Base-by-base conservation (phyloP, 2,329 filamentous ascomycete genomes). In the Fusarium buxicola region DNA sequence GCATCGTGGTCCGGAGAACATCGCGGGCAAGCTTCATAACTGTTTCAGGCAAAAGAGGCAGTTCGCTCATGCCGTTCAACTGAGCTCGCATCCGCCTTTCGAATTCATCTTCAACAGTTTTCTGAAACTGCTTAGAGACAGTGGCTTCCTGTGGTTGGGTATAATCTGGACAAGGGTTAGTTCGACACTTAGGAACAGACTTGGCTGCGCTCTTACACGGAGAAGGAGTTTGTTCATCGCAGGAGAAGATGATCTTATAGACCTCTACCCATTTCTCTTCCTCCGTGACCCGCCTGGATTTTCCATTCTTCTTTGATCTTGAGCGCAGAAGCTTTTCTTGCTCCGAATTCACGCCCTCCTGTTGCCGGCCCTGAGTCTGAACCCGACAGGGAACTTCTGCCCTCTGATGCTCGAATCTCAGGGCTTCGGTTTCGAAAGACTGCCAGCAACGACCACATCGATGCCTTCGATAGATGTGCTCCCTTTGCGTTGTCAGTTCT, bases 401-500 rank as follows among this genome's bases (percentile, higher is more conserved):
- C 38, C 63, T 59, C 7, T 31, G n/a, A 16, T 66, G 63, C 9
- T 30, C 31, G 9, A 16, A 21, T 5, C 10, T 15, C n/a, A n/a
- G n/a, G n/a, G n/a, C 2, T 9, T 30, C 41, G 8, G 62, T 39
- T 15, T 50, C 21, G 9, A 66, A 54, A n/a, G 28, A 16, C 7
- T 56, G 8, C 3, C 47, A 53, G 24, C 63, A 66, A 9, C 63
- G 63, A 27, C 12, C 47, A 8, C 62, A 66, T 16, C 40, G 36
- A n/a, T 66, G 34, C 11, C 30, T 58, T 13, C 63, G 50, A 16
- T 66, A 66, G 3, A 66, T n/a, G 11, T 66, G 62, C 21, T 66
- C 62, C 10, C 63, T 58, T 39, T 8, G 8, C 10, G 2, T 12
- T 25, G 44, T 59, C 32, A 60, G 55, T 34, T 21, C n/a, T n/a